These are phyloP conservation scores for Malus hybrid DNA, from an alignment of 331 rosid species.

Conservation along the genomic window DNA sequence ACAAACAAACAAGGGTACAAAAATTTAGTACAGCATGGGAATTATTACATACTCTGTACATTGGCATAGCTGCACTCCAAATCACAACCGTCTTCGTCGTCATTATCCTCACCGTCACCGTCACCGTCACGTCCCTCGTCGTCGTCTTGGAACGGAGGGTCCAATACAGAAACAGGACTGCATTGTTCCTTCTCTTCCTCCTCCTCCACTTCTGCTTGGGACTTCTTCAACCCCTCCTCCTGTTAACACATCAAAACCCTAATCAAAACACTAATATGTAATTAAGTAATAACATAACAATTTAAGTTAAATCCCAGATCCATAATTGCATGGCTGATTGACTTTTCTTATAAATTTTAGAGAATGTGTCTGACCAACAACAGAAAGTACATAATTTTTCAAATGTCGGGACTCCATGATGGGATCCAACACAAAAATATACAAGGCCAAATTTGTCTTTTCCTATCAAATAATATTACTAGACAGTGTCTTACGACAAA, in stretches of 20 bases:
- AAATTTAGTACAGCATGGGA: neutral
- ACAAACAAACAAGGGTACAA: slow-evolving; percentile 30
- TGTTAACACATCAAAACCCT: slow-evolving; percentile 19
- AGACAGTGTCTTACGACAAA: slow-evolving; percentile 3
- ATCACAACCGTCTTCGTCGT: slow-evolving; percentile 31
- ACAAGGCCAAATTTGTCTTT: slow-evolving; percentile 26
- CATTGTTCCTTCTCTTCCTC: slow-evolving; percentile 83
- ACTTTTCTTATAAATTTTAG: slow-evolving; percentile 16
- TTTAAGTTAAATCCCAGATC: slow-evolving; percentile 17
- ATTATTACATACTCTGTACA: slow-evolving; percentile 70
- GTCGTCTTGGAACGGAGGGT: slow-evolving; percentile 81
- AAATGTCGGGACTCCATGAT: slow-evolving; percentile 28
- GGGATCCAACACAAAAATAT: slow-evolving; percentile 21
- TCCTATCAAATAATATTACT: slow-evolving; percentile 10
- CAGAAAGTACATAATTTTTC: slow-evolving; percentile 10
- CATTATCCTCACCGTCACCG: neutral
- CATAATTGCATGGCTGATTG: slow-evolving; percentile 24
- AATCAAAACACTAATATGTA: neutral
- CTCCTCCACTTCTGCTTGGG: slow-evolving; percentile 48
- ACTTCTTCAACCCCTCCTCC: slow-evolving; percentile 47
- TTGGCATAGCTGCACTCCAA: slow-evolving; percentile 78
- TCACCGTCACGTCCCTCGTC: slow-evolving; percentile 40
- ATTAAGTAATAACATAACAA: neutral
- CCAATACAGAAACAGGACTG: slow-evolving; percentile 95
- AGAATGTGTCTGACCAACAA: slow-evolving; percentile 7